Evolutionary conservation across 2,329 filamentous ascomycete genomes (phyloP).

Genomic region (Samsoniella hepiali): DNA sequence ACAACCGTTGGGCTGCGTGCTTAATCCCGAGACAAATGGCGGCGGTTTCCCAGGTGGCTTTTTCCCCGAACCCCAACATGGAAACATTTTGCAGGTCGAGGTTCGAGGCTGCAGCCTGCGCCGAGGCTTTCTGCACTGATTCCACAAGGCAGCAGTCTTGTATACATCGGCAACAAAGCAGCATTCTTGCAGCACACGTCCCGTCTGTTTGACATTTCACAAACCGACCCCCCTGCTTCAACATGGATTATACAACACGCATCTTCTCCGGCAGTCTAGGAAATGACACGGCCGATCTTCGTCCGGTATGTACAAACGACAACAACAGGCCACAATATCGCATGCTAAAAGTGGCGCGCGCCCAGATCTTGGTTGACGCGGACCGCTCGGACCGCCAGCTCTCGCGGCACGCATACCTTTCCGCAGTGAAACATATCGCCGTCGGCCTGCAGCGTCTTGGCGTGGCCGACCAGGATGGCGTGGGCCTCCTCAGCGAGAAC

Average conservation of each 20-base stretch:
- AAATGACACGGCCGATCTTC: neutral
- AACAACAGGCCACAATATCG: neutral
- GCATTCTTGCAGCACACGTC: no score
- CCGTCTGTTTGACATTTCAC: neutral
- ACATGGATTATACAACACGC: conserved; percentile 8
- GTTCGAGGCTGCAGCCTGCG: no score
- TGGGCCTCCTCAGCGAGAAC: conserved; percentile 13
- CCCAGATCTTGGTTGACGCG: conserved; percentile 7
- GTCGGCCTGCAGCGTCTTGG: neutral
- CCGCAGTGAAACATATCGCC: conserved; percentile 8
- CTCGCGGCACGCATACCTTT: neutral
- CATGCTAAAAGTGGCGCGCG: neutral
- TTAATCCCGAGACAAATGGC: no score
- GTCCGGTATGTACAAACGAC: neutral
- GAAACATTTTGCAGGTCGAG: no score
- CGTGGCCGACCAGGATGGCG: conserved; percentile 9
- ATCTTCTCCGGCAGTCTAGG: neutral
- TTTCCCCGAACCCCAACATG: no score
- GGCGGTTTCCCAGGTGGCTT: no score
- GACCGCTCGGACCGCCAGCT: conserved; percentile 1
- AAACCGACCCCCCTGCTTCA: neutral
- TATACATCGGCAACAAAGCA: no score
- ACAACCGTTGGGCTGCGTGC: neutral
- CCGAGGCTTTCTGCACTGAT: no score
- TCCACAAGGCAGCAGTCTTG: no score